Conservation (phyloP, 2,329 filamentous ascomycete genomes). For the Arthrobotrys conoides region DNA sequence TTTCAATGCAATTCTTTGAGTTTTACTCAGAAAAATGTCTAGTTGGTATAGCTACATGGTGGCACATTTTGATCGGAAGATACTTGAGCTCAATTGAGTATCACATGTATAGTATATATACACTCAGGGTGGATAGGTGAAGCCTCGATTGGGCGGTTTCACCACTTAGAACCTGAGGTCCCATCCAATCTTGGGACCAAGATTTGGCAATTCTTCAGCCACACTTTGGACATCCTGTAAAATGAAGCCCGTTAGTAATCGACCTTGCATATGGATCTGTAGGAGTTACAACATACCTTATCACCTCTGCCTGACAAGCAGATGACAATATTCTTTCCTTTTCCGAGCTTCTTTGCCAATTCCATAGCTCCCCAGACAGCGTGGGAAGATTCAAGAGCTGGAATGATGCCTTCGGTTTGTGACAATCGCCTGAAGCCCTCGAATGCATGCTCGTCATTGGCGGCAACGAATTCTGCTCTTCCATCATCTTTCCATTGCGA, state of each 20-base stretch:
- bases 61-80: not conserved
- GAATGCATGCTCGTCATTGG: conserved; percentile 92
- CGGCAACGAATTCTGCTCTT: conserved; percentile 88
- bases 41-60: conserved; percentile 4
- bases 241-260: conserved; percentile 6
- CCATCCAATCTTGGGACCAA: conserved; percentile 85
- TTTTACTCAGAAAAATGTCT: conserved; percentile 2
- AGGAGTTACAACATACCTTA: conserved; percentile 70
- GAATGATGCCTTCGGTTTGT: conserved; percentile 95
- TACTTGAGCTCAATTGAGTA: not conserved
- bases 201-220: conserved; percentile 88
- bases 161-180: conserved; percentile 63
- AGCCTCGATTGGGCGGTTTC: not conserved
- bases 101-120: conserved; percentile 3
- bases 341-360: conserved; percentile 90
- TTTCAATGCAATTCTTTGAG: not conserved
- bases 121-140: not conserved
- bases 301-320: conserved; percentile 94
- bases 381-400: conserved; percentile 92
- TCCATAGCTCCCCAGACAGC: conserved; percentile 90
- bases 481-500: conserved; percentile 91
- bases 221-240: conserved; percentile 90
- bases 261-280: not conserved
- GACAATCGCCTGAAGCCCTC: conserved; percentile 86
- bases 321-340: conserved; percentile 91